These are phyloP conservation scores for Bonia amplexicaulis DNA, from an alignment of 176 grass and related monocot species.

Conservation along the genomic window DNA sequence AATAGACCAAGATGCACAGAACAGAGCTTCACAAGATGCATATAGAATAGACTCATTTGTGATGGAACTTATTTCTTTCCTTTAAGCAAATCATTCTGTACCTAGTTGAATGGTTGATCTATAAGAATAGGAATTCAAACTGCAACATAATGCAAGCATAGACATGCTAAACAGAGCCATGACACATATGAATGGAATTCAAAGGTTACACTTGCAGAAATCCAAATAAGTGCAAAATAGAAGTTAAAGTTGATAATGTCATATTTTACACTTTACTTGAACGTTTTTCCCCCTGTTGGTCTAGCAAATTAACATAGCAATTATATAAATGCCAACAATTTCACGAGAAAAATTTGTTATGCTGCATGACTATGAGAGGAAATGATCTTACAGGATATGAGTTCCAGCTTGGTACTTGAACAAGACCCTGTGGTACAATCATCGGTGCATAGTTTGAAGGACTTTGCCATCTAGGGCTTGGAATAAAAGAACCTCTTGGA, in stretches of 20 bases:
- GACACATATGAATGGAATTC: neutral
- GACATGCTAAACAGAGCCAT: neutral
- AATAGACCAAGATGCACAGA: neutral
- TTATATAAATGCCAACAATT: neutral
- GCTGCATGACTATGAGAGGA: conserved; percentile 6
- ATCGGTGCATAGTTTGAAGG: conserved; percentile 87
- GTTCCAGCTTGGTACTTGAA: conserved; percentile 91
- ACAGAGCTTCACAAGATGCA: neutral
- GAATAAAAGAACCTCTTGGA: conserved; percentile 89
- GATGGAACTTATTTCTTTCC: neutral
- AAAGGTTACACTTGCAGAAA: conserved; percentile 10
- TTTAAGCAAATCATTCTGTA: neutral
- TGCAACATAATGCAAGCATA: neutral
- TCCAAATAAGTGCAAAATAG: neutral
- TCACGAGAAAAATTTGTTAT: neutral
- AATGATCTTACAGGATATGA: conserved; percentile 68
- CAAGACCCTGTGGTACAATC: conserved; percentile 87
- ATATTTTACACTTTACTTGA: neutral
- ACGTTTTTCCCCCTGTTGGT: neutral
- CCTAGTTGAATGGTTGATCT: conserved; percentile 6
- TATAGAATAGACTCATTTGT: conserved; percentile 1
- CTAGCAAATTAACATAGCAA: neutral
- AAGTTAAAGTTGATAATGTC: conserved; percentile 1
- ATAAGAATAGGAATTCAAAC: neutral
- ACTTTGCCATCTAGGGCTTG: conserved; percentile 89